Conservation (phyloP, 345 rosid species). For the Eucalyptus erythrocorys region DNA sequence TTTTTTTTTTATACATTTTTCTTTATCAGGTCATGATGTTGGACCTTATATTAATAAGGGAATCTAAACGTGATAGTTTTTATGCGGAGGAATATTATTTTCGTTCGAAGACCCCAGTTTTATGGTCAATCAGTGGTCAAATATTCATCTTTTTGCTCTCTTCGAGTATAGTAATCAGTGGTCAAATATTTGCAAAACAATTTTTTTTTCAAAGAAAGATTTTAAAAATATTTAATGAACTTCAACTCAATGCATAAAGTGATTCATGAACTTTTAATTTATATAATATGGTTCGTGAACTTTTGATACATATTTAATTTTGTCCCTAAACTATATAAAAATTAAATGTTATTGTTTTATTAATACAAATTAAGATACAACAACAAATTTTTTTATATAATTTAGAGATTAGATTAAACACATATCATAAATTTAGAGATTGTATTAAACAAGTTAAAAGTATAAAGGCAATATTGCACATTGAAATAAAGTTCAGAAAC, state of each 20-base stretch:
- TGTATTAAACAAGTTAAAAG: too few species aligned
- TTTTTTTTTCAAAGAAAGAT: background rate
- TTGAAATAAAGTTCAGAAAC: too few species aligned
- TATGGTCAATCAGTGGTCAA: background rate
- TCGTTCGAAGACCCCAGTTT: background rate
- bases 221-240: too few species aligned
- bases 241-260: accelerated
- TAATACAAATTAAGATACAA: too few species aligned
- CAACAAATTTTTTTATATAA: too few species aligned
- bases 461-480: too few species aligned
- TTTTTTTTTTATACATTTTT: background rate
- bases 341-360: too few species aligned
- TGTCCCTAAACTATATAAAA: too few species aligned
- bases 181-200: background rate
- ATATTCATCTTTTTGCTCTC: background rate
- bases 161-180: background rate
- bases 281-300: accelerated
- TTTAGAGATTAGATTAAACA: too few species aligned
- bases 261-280: accelerated
- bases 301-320: too few species aligned
- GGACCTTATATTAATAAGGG: background rate
- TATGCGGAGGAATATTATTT: background rate
- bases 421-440: too few species aligned
- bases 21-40: background rate
- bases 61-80: background rate